Conservation (phyloP, 768 basidiomycete genomes). For the Mycena capillaripes region DNA sequence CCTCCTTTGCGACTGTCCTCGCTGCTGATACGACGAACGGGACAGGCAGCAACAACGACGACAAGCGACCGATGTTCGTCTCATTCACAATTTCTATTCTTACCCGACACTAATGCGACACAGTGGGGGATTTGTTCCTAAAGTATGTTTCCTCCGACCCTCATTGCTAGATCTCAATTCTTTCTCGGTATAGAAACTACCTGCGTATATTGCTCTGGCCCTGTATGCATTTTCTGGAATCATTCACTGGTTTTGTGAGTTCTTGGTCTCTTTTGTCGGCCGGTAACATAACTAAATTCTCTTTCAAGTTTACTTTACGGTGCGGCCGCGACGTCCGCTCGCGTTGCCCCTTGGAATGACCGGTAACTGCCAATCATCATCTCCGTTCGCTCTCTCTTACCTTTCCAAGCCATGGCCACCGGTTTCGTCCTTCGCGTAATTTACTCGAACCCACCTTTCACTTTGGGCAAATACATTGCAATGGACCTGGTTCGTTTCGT, state of each 20-base stretch:
- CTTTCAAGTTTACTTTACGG: conserved; percentile 6
- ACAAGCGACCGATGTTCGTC: conserved; percentile 1
- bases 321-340: conserved; percentile 11
- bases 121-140: conserved; percentile 27
- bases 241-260: conserved; percentile 35
- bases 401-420: conserved; percentile 15
- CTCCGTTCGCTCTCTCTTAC: neutral
- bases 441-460: conserved; percentile 9
- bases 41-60: neutral
- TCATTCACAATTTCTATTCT: neutral
- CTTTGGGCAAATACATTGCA: conserved; percentile 16
- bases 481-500: conserved; percentile 22
- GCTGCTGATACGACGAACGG: neutral
- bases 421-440: conserved; percentile 23
- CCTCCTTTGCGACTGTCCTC: neutral
- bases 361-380: conserved; percentile 2
- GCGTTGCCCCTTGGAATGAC: conserved; percentile 37
- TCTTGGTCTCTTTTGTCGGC: neutral
- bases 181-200: conserved; percentile 15
- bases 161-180: neutral
- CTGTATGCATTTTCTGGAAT: conserved; percentile 26
- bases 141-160: neutral
- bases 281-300: neutral
- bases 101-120: neutral
- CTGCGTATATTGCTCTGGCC: conserved; percentile 17